These are phyloP conservation scores for Hypoxylon sp. DNA, from an alignment of 2,329 filamentous ascomycete species.

Conservation along the genomic window DNA sequence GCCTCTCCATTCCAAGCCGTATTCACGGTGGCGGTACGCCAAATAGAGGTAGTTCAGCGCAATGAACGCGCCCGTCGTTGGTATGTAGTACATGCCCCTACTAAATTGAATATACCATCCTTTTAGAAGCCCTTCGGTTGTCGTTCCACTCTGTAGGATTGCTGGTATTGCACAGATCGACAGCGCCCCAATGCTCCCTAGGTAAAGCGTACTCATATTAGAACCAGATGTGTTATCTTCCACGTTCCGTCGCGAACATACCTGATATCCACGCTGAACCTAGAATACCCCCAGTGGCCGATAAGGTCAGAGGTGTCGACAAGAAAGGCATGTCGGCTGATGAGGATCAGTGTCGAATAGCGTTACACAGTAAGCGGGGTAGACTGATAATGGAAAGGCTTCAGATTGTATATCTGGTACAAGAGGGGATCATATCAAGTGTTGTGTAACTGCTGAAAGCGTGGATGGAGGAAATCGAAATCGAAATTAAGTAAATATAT, in stretches of 20 bases:
- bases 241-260: slow-evolving; percentile 9
- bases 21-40: slow-evolving; percentile 36
- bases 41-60: slow-evolving; percentile 48
- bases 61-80: slow-evolving; percentile 40
- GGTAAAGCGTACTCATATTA: neutral
- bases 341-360: neutral
- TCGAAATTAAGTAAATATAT: neutral
- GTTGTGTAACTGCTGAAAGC: neutral
- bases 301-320: slow-evolving; percentile 47
- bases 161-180: slow-evolving; percentile 48
- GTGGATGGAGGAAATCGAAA: neutral
- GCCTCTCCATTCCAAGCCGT: slow-evolving; percentile 47
- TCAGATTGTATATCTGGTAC: neutral
- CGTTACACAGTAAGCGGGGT: neutral
- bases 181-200: slow-evolving; percentile 46
- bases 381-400: neutral
- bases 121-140: slow-evolving; percentile 44
- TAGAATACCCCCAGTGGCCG: slow-evolving; percentile 47
- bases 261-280: slow-evolving; percentile 52
- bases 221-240: neutral
- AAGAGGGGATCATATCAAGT: too few species aligned
- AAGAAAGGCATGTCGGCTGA: slow-evolving; percentile 44
- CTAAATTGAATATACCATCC: slow-evolving; percentile 49
- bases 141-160: slow-evolving; percentile 41
- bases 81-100: slow-evolving; percentile 44